phyloP scores from a whole-genome alignment of 805 yeast genomes.

The Wickerhamiella dianesei region DNA sequence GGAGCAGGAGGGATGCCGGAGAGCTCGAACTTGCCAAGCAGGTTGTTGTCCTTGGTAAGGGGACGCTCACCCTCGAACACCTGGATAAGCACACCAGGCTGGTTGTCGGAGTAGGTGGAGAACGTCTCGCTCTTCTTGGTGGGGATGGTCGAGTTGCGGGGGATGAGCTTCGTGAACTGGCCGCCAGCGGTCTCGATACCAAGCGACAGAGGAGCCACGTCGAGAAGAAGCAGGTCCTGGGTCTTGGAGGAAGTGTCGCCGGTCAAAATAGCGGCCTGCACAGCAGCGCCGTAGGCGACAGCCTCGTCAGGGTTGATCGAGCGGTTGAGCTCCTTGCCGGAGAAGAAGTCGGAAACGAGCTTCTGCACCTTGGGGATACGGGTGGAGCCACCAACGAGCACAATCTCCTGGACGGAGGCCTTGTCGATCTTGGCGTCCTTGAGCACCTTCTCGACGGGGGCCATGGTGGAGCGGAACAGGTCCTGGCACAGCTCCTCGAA shows the following conservation, averaged over 20 bases:
- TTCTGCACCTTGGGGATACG: constrained; percentile 97
- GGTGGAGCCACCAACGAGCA: constrained; percentile 94
- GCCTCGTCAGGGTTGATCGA: constrained; percentile 98
- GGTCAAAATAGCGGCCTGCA: constrained; percentile 90
- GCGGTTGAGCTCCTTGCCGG: constrained; percentile 94
- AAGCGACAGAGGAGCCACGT: constrained; percentile 83
- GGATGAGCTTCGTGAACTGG: constrained; percentile 95
- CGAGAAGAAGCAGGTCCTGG: constrained; percentile 84
- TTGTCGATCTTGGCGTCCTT: constrained; percentile 84
- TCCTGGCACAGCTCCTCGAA: constrained; percentile 94
- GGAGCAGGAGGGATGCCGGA: constrained; percentile 97
- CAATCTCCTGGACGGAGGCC: constrained; percentile 81
- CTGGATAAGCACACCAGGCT: constrained; percentile 96
- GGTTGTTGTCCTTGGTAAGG: constrained; percentile 87
- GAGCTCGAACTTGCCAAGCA: constrained; percentile 93
- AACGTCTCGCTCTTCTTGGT: constrained; percentile 94
- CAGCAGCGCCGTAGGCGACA: constrained; percentile 98
- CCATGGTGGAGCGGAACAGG: constrained; percentile 83
- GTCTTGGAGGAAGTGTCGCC: constrained; percentile 96
- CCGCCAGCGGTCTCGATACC: constrained; percentile 99
- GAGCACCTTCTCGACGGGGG: constrained; percentile 91
- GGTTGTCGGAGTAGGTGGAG: constrained; percentile 96
- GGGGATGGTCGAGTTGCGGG: constrained; percentile 97
- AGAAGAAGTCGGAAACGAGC: constrained; percentile 89
- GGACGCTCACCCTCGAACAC: constrained; percentile 98